Evolutionary conservation across 1,139 yeast species (phyloP).

Genomic region (Geotrichum candidum): DNA sequence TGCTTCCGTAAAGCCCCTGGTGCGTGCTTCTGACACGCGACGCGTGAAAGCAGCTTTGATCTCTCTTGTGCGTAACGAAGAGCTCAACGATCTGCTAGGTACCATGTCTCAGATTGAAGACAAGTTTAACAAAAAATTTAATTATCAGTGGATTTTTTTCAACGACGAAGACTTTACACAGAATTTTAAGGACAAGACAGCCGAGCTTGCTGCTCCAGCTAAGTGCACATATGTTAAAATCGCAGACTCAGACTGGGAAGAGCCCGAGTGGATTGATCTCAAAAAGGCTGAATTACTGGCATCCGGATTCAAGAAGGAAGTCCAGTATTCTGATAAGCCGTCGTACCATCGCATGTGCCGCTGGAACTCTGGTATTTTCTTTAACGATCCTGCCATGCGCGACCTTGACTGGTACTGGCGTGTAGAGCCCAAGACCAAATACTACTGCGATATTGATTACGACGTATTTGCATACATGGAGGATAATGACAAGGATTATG

Average conservation of each 20-base stretch:
- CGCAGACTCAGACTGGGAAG: constrained; percentile 51
- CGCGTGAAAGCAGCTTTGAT: constrained; percentile 68
- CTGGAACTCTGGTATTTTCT: constrained; percentile 61
- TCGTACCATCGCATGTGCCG: constrained; percentile 80
- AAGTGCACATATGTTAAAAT: constrained; percentile 55
- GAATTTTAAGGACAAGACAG: constrained; percentile 41
- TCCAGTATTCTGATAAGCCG: constrained; percentile 57
- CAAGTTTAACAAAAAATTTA: constrained; percentile 60
- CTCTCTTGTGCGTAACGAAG: constrained; percentile 64
- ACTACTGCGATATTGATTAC: constrained; percentile 61
- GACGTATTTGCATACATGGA: constrained; percentile 74
- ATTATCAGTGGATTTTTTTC: constrained; percentile 74
- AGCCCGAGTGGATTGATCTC: constrained; percentile 52
- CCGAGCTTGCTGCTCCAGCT: constrained; percentile 42
- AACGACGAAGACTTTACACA: constrained; percentile 64
- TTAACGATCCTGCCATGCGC: constrained; percentile 53
- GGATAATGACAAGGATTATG: constrained; percentile 57
- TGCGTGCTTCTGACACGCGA: constrained; percentile 18
- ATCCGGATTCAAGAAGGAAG: constrained; percentile 41
- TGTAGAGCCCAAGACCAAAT: constrained; percentile 68
- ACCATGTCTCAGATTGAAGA: constrained; percentile 57
- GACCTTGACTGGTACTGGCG: constrained; percentile 68
- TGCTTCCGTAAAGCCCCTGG: constrained; percentile 19
- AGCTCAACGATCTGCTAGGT: constrained; percentile 42
- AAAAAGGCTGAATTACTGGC: constrained; percentile 38